Percentiles rank a stretch among this genome's conserved stretches.
phyloP scores from a whole-genome alignment of 768 basidiomycete genomes.

The Candolleomyces aberdarensis region DNA sequence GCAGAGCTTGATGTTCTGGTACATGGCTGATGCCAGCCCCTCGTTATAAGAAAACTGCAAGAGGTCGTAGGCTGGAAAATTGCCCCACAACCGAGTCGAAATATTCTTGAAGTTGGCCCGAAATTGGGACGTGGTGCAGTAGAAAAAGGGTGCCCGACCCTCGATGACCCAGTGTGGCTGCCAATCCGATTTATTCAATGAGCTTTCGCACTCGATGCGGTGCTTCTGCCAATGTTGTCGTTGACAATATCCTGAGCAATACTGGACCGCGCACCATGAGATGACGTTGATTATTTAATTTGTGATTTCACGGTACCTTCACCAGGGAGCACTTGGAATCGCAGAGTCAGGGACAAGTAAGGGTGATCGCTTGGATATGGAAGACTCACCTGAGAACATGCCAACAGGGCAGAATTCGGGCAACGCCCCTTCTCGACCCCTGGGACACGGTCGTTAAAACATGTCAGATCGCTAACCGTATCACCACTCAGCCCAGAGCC shows the following conservation, averaged over 20 bases:
- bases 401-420: background rate
- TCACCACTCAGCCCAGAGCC: background rate
- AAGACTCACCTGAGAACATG: background rate
- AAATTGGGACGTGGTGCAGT: conserved; percentile 7
- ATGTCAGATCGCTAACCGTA: background rate
- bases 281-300: background rate
- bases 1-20: conserved; percentile 31
- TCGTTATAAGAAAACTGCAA: conserved; percentile 30
- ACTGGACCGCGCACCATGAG: conserved; percentile 17
- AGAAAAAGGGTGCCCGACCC: conserved; percentile 22
- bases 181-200: conserved; percentile 25
- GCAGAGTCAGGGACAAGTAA: background rate
- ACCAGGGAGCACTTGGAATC: background rate
- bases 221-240: conserved; percentile 34
- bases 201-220: conserved; percentile 31
- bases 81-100: conserved; percentile 18
- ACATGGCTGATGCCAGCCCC: conserved; percentile 10
- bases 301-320: background rate
- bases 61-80: conserved; percentile 30
- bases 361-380: background rate
- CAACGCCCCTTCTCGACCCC: background rate
- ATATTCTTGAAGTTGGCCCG: conserved; percentile 7
- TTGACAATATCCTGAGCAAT: conserved; percentile 34
- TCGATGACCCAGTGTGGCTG: conserved; percentile 32
- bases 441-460: background rate